Conservation (phyloP, 169 alveolate genomes). For the Plasmodium cynomolgi region DNA sequence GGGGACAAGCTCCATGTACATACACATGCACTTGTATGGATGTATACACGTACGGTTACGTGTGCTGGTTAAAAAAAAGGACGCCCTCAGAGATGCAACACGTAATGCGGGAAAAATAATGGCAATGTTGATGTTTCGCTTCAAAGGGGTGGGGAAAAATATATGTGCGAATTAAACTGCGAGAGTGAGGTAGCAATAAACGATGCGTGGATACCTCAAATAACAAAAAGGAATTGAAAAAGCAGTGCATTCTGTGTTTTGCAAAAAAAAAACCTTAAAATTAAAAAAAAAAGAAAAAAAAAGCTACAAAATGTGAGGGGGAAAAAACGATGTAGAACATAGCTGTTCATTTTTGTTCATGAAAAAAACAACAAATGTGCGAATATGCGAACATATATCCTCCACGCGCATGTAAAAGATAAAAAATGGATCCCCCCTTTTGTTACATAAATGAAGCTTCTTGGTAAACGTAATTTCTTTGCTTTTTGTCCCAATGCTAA, state of each 20-base stretch:
- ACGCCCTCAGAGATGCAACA: not conserved
- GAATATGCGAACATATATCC: not conserved
- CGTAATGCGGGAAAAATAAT: not conserved
- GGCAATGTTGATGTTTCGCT: not conserved
- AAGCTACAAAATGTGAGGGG: not conserved
- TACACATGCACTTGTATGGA: not conserved
- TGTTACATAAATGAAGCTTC: not conserved
- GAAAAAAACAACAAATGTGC: constrained; percentile 1
- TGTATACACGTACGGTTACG: not conserved
- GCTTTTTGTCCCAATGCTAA: not conserved
- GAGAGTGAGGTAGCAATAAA: not conserved
- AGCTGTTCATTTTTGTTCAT: not conserved
- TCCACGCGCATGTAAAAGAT: not conserved
- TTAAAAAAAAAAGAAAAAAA: not conserved
- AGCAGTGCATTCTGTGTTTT: not conserved
- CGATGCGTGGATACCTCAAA: not conserved
- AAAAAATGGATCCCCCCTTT: not conserved
- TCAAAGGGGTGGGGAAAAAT: not conserved
- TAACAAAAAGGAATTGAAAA: not conserved
- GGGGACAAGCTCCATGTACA: not conserved
- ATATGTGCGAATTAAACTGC: not conserved
- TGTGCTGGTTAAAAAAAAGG: not conserved
- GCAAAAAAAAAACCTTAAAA: constrained; percentile 5
- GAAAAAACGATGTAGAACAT: not conserved
- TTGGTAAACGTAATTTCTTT: not conserved